These are phyloP conservation scores for Ogataea angusta DNA, from an alignment of 805 yeast species.

Conservation along the genomic window DNA sequence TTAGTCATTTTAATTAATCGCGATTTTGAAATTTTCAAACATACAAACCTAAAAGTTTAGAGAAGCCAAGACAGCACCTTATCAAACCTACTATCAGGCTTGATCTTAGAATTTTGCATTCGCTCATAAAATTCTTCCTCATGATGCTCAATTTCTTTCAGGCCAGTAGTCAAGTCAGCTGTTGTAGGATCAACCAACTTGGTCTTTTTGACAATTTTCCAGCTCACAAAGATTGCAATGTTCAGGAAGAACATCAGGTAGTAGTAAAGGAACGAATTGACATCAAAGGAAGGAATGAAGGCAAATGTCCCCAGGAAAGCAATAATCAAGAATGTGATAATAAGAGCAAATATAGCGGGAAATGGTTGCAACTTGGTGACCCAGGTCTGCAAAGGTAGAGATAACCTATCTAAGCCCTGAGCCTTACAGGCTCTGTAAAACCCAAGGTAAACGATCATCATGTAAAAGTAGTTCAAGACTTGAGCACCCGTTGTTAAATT, in stretches of 20 bases:
- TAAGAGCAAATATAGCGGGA: conserved; percentile 27
- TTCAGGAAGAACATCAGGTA: conserved; percentile 44
- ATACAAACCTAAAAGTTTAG: neutral
- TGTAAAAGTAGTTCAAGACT: conserved; percentile 27
- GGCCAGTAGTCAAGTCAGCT: conserved; percentile 44
- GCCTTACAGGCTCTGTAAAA: conserved; percentile 61
- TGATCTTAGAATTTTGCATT: neutral
- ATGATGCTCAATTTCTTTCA: conserved; percentile 48
- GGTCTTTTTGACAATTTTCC: conserved; percentile 39
- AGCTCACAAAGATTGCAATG: conserved; percentile 33
- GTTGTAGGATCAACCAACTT: conserved; percentile 39
- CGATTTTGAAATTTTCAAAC: no score
- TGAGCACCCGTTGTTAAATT: conserved; percentile 31
- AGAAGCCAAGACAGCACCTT: conserved; percentile 11
- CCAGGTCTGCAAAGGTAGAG: conserved; percentile 48
- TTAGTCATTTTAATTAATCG: neutral
- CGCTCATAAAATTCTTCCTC: conserved; percentile 34
- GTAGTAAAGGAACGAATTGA: conserved; percentile 42
- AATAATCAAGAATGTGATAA: conserved; percentile 35
- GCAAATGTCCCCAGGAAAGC: conserved; percentile 39
- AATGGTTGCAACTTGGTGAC: conserved; percentile 39
- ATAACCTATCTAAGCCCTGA: conserved; percentile 48
- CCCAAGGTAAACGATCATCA: conserved; percentile 51
- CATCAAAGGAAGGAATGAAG: conserved; percentile 37
- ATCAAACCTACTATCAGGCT: conserved; percentile 1